Conservation (phyloP, 2,329 filamentous ascomycete genomes). For the Colletotrichum cuscutae region DNA sequence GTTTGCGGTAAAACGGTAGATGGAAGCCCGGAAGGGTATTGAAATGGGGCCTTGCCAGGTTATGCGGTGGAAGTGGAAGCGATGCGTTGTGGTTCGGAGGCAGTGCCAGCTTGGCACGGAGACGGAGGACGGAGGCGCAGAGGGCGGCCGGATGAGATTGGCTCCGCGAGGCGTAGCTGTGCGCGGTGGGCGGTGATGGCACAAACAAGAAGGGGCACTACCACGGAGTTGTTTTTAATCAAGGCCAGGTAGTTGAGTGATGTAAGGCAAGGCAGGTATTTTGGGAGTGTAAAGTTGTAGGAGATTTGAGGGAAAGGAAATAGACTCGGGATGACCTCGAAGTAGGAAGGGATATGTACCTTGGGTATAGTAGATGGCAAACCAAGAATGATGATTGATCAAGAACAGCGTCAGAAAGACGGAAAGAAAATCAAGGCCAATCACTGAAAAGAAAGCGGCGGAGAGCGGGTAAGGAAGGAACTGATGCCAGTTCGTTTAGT, state of each 20-base stretch:
- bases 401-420: background rate
- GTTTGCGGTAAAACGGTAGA: background rate
- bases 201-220: background rate
- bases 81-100: slow-evolving; percentile 8
- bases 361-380: background rate
- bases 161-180: slow-evolving; percentile 20
- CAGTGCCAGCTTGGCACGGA: slow-evolving; percentile 9
- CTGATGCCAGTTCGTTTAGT: background rate
- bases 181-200: slow-evolving; percentile 12
- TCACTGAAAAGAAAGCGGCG: background rate
- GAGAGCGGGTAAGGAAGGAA: background rate
- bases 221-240: background rate
- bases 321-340: background rate
- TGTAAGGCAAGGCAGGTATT: background rate
- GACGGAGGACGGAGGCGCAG: slow-evolving; percentile 23
- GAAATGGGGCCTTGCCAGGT: background rate
- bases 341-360: background rate
- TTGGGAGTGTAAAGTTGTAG: background rate
- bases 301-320: background rate
- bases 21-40: background rate
- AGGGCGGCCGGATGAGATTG: slow-evolving; percentile 1
- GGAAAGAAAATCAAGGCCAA: background rate
- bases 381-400: background rate
- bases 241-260: background rate
- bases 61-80: background rate